These are phyloP conservation scores for Lactarius sp. DNA, from an alignment of 768 basidiomycete species.

Conservation along the genomic window DNA sequence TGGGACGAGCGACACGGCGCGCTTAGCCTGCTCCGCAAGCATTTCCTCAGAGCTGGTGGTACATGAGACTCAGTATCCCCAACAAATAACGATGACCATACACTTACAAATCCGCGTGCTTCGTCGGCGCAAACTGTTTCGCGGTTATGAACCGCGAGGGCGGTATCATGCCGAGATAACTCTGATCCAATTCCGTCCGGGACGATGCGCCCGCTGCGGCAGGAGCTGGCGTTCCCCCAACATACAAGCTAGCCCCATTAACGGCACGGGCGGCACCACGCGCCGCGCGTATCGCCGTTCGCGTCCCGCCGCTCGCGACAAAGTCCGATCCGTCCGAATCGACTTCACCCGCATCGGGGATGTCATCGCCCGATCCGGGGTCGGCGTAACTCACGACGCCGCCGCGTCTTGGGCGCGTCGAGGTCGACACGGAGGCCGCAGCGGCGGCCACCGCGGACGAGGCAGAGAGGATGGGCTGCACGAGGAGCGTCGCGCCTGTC, in stretches of 20 bases:
- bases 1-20: conserved; percentile 63
- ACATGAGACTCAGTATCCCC: neutral
- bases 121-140: conserved; percentile 51
- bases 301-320: conserved; percentile 55
- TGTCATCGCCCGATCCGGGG: conserved; percentile 76
- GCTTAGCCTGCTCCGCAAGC: conserved; percentile 57
- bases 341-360: conserved; percentile 73
- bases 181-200: conserved; percentile 70
- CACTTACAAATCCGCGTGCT: conserved; percentile 74
- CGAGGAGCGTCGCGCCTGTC: conserved; percentile 82
- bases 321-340: conserved; percentile 87
- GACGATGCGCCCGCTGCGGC: conserved; percentile 8
- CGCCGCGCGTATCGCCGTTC: conserved; percentile 45
- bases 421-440: conserved; percentile 38
- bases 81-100: conserved; percentile 8
- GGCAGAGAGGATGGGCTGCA: conserved; percentile 72
- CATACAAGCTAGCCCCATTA: conserved; percentile 49
- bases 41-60: conserved; percentile 54
- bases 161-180: conserved; percentile 82
- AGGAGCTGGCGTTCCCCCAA: conserved; percentile 36
- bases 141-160: conserved; percentile 72
- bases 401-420: conserved; percentile 45
- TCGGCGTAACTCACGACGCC: conserved; percentile 85
- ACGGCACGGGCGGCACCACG: conserved; percentile 18
- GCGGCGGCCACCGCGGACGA: conserved; percentile 33